A percentile compares a stretch with the other conserved stretches of the same genome.
Conservation (phyloP, 1,284 basidiomycete species). For the Puccinia polysora region DNA sequence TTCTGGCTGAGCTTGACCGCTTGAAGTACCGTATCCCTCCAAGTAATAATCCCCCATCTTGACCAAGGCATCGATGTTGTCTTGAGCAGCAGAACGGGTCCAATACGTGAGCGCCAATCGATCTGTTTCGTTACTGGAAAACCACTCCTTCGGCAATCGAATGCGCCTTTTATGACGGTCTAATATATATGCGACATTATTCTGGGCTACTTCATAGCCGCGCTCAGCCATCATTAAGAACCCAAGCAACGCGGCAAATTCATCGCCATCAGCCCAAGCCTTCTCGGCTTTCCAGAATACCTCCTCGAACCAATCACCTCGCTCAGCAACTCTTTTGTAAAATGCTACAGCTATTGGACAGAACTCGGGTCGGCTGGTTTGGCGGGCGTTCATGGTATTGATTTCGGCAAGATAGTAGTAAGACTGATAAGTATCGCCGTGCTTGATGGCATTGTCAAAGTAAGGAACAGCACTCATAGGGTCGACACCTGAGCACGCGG, state of each 20-base stretch:
- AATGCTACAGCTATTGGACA: constrained; percentile 82
- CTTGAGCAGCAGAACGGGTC: constrained; percentile 87
- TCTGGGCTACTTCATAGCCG: constrained; percentile 87
- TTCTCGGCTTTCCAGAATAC: constrained; percentile 75
- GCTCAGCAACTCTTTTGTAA: constrained; percentile 80
- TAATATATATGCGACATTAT: constrained; percentile 86
- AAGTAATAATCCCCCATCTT: constrained; percentile 89
- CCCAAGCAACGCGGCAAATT: constrained; percentile 67
- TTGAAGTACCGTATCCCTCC: constrained; percentile 69
- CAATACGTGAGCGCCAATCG: constrained; percentile 80
- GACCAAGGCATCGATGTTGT: constrained; percentile 88
- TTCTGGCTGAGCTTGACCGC: constrained; percentile 63
- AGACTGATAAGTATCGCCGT: constrained; percentile 83
- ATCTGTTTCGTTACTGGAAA: constrained; percentile 62
- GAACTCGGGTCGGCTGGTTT: constrained; percentile 59
- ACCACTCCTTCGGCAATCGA: constrained; percentile 54
- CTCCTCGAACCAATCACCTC: constrained; percentile 80
- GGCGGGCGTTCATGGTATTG: constrained; percentile 62
- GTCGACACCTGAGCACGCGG: constrained; percentile 28
- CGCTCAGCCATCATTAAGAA: constrained; percentile 93
- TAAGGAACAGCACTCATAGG: constrained; percentile 61
- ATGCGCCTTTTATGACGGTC: constrained; percentile 79
- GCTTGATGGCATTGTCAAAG: constrained; percentile 74
- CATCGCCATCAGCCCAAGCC: constrained; percentile 69
- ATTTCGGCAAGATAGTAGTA: constrained; percentile 84